phyloP scores from a whole-genome alignment of 2,329 filamentous ascomycete genomes.

The Pseudogymnoascus sp. region DNA sequence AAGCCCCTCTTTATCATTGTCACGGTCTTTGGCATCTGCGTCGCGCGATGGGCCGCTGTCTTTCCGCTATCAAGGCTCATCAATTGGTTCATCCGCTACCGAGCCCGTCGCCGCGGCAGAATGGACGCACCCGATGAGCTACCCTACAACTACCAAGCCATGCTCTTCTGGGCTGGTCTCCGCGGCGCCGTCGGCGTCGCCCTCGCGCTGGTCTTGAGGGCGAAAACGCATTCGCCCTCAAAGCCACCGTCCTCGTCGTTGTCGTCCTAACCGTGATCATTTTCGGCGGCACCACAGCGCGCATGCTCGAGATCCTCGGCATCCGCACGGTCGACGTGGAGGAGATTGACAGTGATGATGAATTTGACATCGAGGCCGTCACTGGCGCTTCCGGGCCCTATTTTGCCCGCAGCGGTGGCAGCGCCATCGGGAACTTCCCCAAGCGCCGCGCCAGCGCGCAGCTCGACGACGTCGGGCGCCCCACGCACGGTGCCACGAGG shows the following conservation, averaged over 20 bases:
- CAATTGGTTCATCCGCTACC: conserved; percentile 87
- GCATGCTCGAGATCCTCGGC: conserved; percentile 96
- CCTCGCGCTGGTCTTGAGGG: conserved; percentile 83
- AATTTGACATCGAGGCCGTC: conserved; percentile 76
- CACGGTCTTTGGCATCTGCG: conserved; percentile 84
- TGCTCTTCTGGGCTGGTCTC: conserved; percentile 98
- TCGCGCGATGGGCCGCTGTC: conserved; percentile 86
- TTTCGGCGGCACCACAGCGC: conserved; percentile 92
- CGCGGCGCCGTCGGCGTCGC: conserved; percentile 94
- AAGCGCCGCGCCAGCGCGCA: conserved; percentile 53
- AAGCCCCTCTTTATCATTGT: conserved; percentile 94
- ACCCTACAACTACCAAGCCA: conserved; percentile 93
- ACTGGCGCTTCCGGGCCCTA: conserved; percentile 52
- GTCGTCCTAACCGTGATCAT: conserved; percentile 98
- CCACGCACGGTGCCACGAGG: conserved; percentile 29
- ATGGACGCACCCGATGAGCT: conserved; percentile 74
- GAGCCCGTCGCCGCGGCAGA: conserved; percentile 66
- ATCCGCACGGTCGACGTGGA: conserved; percentile 95
- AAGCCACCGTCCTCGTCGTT: conserved; percentile 93
- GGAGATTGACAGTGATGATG: conserved; percentile 94
- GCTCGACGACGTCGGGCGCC: conserved; percentile 45
- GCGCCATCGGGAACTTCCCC: conserved; percentile 70
- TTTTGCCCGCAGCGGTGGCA: conserved; percentile 66
- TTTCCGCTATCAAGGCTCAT: conserved; percentile 86
- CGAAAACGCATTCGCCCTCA: conserved; percentile 72